phyloP scores from a whole-genome alignment of 129 eudicot genomes.

The Chrysanthemum lavandulifolium region DNA sequence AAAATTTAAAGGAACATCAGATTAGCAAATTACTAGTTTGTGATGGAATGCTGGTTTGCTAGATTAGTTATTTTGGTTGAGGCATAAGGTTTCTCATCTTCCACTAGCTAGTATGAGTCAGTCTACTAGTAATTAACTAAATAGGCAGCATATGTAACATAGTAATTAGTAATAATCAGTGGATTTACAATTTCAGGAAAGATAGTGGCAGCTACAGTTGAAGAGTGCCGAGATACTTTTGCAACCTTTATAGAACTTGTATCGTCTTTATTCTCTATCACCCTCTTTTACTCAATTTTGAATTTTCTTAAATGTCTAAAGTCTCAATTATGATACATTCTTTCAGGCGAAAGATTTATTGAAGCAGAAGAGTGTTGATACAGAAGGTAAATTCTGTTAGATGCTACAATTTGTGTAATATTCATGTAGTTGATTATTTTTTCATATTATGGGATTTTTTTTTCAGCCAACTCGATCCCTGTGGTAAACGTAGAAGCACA shows the following conservation, averaged over 20 bases:
- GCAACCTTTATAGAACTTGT: slow-evolving; percentile 73
- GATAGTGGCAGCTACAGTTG: slow-evolving; percentile 82
- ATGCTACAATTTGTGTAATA: slow-evolving; percentile 4
- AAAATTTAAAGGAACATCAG: slow-evolving; percentile 3
- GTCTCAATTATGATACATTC: slow-evolving; percentile 8
- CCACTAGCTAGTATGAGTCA: not conserved
- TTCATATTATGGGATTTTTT: not conserved
- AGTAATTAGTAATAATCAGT: slow-evolving; percentile 3
- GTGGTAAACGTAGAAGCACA: slow-evolving; percentile 34
- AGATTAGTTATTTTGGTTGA: not conserved
- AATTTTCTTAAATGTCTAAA: slow-evolving; percentile 6
- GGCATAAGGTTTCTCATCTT: not conserved
- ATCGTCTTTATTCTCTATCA: slow-evolving; percentile 26
- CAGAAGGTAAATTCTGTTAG: slow-evolving; percentile 47
- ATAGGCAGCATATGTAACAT: not conserved
- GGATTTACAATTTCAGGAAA: slow-evolving; percentile 57
- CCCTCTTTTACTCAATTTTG: not conserved
- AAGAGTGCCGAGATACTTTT: slow-evolving; percentile 85
- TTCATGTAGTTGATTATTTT: not conserved
- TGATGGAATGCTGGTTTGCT: not conserved
- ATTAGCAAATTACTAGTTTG: not conserved
- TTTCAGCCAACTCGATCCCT: slow-evolving; percentile 32
- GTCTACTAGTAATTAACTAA: not conserved
- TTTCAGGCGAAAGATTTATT: slow-evolving; percentile 74
- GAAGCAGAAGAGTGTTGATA: slow-evolving; percentile 61